Evolutionary conservation across 176 grass and related monocot genomes (phyloP), one percentile per base, ranked within the genome.

Genomic region (Saccharum officinarum): DNA sequence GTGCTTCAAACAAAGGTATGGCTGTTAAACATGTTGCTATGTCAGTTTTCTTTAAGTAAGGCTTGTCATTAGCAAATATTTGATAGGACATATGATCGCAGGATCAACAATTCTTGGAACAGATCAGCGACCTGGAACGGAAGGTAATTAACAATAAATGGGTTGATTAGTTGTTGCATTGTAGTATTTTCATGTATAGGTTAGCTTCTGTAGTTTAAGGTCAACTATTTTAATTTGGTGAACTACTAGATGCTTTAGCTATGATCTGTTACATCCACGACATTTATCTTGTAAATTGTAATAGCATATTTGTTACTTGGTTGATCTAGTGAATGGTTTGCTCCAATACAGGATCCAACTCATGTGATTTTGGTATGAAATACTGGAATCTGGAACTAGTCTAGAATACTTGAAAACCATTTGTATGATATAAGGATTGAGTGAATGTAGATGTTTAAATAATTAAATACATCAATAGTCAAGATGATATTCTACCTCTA

Each of bases 1-100:
- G 90, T 99, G n/a, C 84, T 96, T 86, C 83, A 91, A 50, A 99
- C 78, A 73, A 99, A 99, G 88, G 97, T 94, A 69, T 67, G 67
- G 6, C 75, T 13, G 72, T 34, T 74, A 64, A 23, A 83, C 11
- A 39, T 61, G 17, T 0, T 76, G 18, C 50, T 34, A 34, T 64
- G 75, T 65, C 47, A 69, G 31, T 67, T 42, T 4, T 44, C 39
- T 41, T 30, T 31, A 50, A 63, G 42, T 26, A 11, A 59, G 40
- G 68, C 6, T 78, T 36, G 13, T 20, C 77, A 60, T 30, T 59
- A 87, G 4, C 18, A 86, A 49, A 14, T 37, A 12, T 81, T 88
- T 83, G 22, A 30, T 62, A 45, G 61, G 30, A 30, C 81, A 55
- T 62, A 37, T 73, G 44, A 69, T 90, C 44, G 65, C 88, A 99